Percentiles rank a stretch among this genome's conserved stretches.
Conservation (phyloP, 2,329 filamentous ascomycete genomes). For the Nemania abortiva region DNA sequence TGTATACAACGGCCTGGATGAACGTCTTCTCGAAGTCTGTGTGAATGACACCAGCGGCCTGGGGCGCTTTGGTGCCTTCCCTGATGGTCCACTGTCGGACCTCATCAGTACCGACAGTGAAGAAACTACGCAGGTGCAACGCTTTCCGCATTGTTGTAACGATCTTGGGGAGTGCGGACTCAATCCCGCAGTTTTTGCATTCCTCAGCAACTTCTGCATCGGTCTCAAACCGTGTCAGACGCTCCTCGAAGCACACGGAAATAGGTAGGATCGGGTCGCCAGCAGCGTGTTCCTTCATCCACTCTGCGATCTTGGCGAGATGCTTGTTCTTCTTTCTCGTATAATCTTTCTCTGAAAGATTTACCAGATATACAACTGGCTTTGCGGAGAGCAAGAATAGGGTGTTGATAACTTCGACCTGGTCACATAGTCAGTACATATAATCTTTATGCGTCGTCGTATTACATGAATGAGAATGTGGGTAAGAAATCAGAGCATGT, state of each 20-base stretch:
- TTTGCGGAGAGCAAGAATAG: constrained; percentile 95
- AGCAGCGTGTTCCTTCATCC: constrained; percentile 90
- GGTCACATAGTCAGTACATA: constrained; percentile 48
- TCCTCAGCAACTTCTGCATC: constrained; percentile 85
- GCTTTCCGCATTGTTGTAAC: constrained; percentile 93
- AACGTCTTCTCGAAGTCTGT: constrained; percentile 99
- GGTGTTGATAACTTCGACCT: constrained; percentile 98
- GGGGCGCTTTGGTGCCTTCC: constrained; percentile 95
- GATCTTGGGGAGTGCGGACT: constrained; percentile 91
- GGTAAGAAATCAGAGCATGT: constrained; percentile 72
- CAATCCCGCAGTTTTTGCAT: constrained; percentile 87
- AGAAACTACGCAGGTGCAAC: constrained; percentile 92
- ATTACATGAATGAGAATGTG: neutral
- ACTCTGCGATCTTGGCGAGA: constrained; percentile 90
- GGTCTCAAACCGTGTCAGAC: constrained; percentile 81
- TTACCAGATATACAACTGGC: constrained; percentile 96
- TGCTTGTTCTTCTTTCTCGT: constrained; percentile 99
- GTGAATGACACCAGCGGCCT: constrained; percentile 97
- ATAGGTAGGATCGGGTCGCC: constrained; percentile 94
- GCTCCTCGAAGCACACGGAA: constrained; percentile 93
- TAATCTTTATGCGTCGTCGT: neutral
- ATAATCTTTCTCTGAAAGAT: constrained; percentile 96
- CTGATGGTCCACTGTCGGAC: constrained; percentile 99
- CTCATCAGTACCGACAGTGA: constrained; percentile 95
- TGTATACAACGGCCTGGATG: constrained; percentile 96